Evolutionary conservation across 352 stramenopile species (phyloP).

Genomic region (Thraustotheca clavata): DNA sequence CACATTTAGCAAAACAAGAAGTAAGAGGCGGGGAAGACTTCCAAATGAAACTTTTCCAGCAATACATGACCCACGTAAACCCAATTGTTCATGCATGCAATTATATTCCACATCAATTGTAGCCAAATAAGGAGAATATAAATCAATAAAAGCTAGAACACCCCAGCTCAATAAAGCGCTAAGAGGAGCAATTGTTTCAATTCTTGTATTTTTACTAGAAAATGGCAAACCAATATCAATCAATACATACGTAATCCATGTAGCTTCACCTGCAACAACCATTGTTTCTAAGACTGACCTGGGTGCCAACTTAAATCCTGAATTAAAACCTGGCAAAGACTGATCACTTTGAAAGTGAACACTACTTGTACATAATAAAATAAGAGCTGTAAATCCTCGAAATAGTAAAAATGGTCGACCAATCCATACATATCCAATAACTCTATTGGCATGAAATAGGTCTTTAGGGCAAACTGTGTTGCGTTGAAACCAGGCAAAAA

Average conservation of each 20-base stretch:
- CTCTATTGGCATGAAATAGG: background rate
- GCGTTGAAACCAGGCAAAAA: background rate
- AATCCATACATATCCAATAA: constrained; percentile 15
- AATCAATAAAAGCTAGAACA: background rate
- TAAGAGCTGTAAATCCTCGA: constrained; percentile 10
- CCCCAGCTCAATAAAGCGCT: background rate
- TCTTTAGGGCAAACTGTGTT: background rate
- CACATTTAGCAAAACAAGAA: background rate
- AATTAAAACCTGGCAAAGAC: background rate
- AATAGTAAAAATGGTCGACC: constrained; percentile 12
- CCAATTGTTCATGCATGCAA: background rate
- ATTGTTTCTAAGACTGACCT: background rate
- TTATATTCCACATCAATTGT: background rate
- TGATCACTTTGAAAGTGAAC: background rate
- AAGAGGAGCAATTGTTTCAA: background rate
- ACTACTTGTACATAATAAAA: constrained; percentile 2
- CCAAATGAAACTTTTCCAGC: background rate
- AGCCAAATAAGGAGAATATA: background rate
- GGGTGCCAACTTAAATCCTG: background rate
- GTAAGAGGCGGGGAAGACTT: background rate
- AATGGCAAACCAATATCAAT: constrained; percentile 1
- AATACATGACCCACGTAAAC: background rate
- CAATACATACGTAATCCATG: constrained; percentile 10
- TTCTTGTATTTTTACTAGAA: background rate
- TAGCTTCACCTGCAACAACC: constrained; percentile 11